These are phyloP conservation scores for Bipolaris sorokiniana DNA, from an alignment of 2,329 filamentous ascomycete genomes.

Conservation along the genomic window DNA sequence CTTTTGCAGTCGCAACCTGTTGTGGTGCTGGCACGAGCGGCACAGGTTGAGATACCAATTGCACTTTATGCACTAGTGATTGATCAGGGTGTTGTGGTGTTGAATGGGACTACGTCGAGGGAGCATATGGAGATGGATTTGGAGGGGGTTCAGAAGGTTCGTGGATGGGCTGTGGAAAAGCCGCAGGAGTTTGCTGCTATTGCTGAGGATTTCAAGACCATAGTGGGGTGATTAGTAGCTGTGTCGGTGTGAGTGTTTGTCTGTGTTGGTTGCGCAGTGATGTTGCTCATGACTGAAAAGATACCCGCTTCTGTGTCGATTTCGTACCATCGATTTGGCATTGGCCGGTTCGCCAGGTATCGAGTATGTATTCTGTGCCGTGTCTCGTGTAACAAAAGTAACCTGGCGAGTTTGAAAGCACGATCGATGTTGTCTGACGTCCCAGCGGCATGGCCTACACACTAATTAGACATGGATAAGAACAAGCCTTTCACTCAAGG, in stretches of 20 bases:
- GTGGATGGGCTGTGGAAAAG: constrained; percentile 53
- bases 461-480: too few species aligned
- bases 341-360: too few species aligned
- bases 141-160: constrained; percentile 51
- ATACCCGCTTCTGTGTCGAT: background rate
- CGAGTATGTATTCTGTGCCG: too few species aligned
- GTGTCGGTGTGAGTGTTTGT: too few species aligned
- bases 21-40: constrained; percentile 54
- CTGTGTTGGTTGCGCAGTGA: background rate
- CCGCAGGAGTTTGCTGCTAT: constrained; percentile 57
- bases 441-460: too few species aligned
- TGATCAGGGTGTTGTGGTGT: constrained; percentile 57
- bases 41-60: constrained; percentile 52
- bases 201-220: constrained; percentile 26
- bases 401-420: too few species aligned
- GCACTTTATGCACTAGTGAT: constrained; percentile 65
- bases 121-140: constrained; percentile 61
- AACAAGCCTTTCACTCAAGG: too few species aligned
- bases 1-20: constrained; percentile 59
- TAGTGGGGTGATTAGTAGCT: too few species aligned
- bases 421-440: too few species aligned
- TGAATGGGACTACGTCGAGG: constrained; percentile 64
- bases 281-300: background rate
- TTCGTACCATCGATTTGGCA: too few species aligned
- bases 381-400: too few species aligned